These are phyloP conservation scores for Phytopythium mirpurense DNA, from an alignment of 352 stramenopile genomes.

Conservation along the genomic window DNA sequence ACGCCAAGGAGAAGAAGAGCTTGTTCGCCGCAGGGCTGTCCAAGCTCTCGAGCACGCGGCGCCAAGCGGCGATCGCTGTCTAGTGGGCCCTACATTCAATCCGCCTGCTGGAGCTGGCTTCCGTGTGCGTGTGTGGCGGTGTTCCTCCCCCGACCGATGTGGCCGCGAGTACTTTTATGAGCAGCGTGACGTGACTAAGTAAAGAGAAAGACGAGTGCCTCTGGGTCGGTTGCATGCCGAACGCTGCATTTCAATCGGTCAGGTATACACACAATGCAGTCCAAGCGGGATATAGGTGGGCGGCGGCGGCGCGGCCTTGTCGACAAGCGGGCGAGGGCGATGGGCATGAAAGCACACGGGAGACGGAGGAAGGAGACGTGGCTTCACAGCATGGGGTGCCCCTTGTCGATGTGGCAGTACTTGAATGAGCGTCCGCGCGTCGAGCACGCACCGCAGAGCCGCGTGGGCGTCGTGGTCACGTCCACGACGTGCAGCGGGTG, in stretches of 20 bases:
- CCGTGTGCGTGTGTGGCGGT: background rate
- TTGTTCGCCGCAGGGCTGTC: constrained; percentile 47
- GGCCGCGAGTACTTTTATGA: background rate
- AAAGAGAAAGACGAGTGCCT: no score
- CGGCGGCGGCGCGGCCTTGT: background rate
- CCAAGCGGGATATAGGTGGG: background rate
- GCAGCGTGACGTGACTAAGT: constrained; percentile 1
- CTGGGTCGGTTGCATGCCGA: no score
- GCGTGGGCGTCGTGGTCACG: constrained; percentile 36
- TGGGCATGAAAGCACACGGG: background rate
- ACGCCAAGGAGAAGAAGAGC: constrained; percentile 71
- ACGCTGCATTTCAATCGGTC: no score
- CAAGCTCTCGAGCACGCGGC: constrained; percentile 25
- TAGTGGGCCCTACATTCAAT: constrained; percentile 11
- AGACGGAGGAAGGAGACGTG: background rate
- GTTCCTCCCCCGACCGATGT: background rate
- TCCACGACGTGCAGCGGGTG: constrained; percentile 74
- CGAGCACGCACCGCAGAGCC: constrained; percentile 39
- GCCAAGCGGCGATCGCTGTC: constrained; percentile 39
- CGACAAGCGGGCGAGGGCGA: background rate
- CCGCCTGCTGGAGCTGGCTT: background rate
- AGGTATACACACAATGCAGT: background rate
- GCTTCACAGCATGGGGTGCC: constrained; percentile 65
- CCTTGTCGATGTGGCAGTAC: constrained; percentile 66
- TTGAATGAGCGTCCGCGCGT: constrained; percentile 40